Percentiles rank a stretch among this genome's conserved stretches.
Conservation (phyloP, 177 flowering plant species). For the Vitis hybrid region DNA sequence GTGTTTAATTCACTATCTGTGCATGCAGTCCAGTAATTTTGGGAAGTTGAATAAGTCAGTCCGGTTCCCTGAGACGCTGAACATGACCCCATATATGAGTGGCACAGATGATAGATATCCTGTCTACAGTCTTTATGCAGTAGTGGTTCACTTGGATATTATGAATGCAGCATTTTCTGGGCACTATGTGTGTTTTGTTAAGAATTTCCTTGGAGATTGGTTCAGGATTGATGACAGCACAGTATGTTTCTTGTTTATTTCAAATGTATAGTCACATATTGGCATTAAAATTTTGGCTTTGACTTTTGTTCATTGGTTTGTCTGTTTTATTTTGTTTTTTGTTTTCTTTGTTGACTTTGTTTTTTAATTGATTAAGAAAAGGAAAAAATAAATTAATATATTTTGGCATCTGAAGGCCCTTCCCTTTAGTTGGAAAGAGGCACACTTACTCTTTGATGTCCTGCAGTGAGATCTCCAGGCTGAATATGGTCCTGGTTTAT, state of each 20-base stretch:
- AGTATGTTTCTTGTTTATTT: slow-evolving; percentile 37
- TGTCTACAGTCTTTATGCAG: slow-evolving; percentile 72
- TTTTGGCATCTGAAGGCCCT: too few species aligned
- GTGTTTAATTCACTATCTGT: background rate
- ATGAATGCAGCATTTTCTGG: slow-evolving; percentile 86
- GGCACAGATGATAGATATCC: slow-evolving; percentile 57
- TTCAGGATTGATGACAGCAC: slow-evolving; percentile 80
- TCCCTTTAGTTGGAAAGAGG: too few species aligned
- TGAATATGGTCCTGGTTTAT: too few species aligned
- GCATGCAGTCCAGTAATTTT: slow-evolving; percentile 76
- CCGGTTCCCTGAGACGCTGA: slow-evolving; percentile 64
- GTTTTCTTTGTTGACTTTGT: too few species aligned
- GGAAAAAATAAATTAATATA: too few species aligned
- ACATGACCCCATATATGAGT: slow-evolving; percentile 78
- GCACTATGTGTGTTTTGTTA: slow-evolving; percentile 83
- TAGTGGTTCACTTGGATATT: slow-evolving; percentile 81
- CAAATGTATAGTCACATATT: background rate
- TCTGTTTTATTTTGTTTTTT: too few species aligned
- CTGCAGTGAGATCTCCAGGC: too few species aligned
- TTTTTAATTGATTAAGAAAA: too few species aligned
- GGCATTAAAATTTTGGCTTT: too few species aligned
- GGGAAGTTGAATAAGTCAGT: slow-evolving; percentile 77
- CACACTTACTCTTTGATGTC: too few species aligned
- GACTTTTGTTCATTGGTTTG: background rate
- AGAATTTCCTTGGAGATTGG: slow-evolving; percentile 63